These are phyloP conservation scores for Boletus subcaerulescens DNA, from an alignment of 768 basidiomycete genomes.

Conservation along the genomic window DNA sequence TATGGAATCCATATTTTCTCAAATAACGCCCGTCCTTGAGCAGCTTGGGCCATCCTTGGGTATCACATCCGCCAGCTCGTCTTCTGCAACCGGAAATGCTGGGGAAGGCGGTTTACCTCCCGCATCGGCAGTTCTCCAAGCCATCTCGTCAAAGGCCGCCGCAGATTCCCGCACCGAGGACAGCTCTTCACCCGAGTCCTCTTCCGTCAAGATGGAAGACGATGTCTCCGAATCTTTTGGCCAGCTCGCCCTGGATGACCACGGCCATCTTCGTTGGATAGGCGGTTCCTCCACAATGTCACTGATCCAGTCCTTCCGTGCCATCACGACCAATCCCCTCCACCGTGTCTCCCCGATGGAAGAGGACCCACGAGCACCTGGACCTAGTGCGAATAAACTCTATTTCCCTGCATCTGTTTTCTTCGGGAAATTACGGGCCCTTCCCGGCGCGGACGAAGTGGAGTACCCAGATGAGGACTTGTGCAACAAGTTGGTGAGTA, in stretches of 20 bases:
- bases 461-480: slow-evolving; percentile 84
- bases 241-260: slow-evolving; percentile 84
- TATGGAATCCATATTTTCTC: slow-evolving; percentile 83
- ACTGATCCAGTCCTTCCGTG: slow-evolving; percentile 82
- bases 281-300: slow-evolving; percentile 92
- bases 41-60: slow-evolving; percentile 60
- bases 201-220: slow-evolving; percentile 45
- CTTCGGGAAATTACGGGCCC: slow-evolving; percentile 80
- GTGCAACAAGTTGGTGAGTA: slow-evolving; percentile 78
- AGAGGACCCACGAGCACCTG: slow-evolving; percentile 75
- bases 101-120: slow-evolving; percentile 20
- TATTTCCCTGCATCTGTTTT: slow-evolving; percentile 88
- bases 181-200: slow-evolving; percentile 32
- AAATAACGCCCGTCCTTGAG: slow-evolving; percentile 77
- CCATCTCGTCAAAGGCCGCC: slow-evolving; percentile 37
- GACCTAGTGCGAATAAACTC: slow-evolving; percentile 77
- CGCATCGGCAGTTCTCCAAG: slow-evolving; percentile 31
- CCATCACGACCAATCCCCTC: slow-evolving; percentile 67
- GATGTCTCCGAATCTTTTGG: slow-evolving; percentile 85
- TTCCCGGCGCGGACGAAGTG: slow-evolving; percentile 81
- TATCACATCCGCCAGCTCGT: slow-evolving; percentile 36
- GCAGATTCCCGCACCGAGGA: slow-evolving; percentile 34
- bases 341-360: slow-evolving; percentile 82
- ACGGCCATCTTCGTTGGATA: slow-evolving; percentile 90
- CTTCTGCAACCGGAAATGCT: slow-evolving; percentile 17